phyloP scores from a whole-genome alignment of 2,329 filamentous ascomycete genomes.

The Penicillium concentricum region DNA sequence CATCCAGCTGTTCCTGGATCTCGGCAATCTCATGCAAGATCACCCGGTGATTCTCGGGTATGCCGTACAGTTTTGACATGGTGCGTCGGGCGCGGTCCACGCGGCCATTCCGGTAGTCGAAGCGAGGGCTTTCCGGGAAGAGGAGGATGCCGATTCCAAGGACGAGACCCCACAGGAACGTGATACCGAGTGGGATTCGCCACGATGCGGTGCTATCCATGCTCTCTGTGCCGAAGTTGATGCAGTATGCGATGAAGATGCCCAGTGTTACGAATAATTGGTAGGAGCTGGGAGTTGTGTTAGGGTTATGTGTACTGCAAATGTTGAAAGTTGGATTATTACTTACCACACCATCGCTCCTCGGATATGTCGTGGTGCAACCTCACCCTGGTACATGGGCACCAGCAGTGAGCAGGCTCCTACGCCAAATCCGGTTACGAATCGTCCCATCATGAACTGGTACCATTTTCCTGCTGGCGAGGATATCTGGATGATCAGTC shows the following conservation, averaged over 20 bases:
- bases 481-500: slow-evolving; percentile 46
- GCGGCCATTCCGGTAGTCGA: slow-evolving; percentile 56
- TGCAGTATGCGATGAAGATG: slow-evolving; percentile 48
- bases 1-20: slow-evolving; percentile 57
- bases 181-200: slow-evolving; percentile 55
- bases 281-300: slow-evolving; percentile 38
- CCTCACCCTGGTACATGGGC: slow-evolving; percentile 50
- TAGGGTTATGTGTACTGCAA: background rate
- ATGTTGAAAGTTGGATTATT: background rate
- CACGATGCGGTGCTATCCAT: slow-evolving; percentile 45
- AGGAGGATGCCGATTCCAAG: slow-evolving; percentile 56
- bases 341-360: slow-evolving; percentile 43
- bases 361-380: slow-evolving; percentile 46
- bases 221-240: slow-evolving; percentile 46
- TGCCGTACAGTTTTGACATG: slow-evolving; percentile 56
- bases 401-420: slow-evolving; percentile 45
- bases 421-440: slow-evolving; percentile 46
- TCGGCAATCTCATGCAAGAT: slow-evolving; percentile 56
- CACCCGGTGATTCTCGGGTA: slow-evolving; percentile 53
- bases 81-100: slow-evolving; percentile 52
- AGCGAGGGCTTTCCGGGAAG: slow-evolving; percentile 58
- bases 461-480: slow-evolving; percentile 40
- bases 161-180: slow-evolving; percentile 56
- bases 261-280: slow-evolving; percentile 51
- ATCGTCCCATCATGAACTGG: slow-evolving; percentile 45